These are phyloP conservation scores for Glomus cerebriforme DNA, from an alignment of 192 early-diverging fungal genomes.

Conservation along the genomic window DNA sequence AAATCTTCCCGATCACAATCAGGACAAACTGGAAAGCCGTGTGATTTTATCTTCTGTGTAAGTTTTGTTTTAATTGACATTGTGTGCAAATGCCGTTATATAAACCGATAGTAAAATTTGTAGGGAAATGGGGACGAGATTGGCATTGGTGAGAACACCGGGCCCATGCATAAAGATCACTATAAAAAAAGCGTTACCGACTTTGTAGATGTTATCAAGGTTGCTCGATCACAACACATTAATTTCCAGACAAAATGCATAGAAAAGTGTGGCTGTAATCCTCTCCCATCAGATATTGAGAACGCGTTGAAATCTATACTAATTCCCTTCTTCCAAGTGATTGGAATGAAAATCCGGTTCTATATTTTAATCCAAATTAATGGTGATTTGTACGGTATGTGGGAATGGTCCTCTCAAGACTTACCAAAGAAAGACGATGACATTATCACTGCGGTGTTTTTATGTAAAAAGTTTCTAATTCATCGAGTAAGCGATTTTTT, in stretches of 20 bases:
- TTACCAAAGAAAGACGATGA: background rate
- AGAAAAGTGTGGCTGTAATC: conserved; percentile 13
- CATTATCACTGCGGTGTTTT: background rate
- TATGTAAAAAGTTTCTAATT: background rate
- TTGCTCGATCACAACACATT: conserved; percentile 13
- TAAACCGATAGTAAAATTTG: background rate
- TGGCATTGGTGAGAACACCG: conserved; percentile 25
- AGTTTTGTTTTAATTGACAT: background rate
- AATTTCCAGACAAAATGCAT: background rate
- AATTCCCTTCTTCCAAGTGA: conserved; percentile 31
- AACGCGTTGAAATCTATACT: background rate
- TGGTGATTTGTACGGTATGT: conserved; percentile 16
- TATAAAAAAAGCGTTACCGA: conserved; percentile 1
- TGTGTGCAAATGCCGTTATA: background rate
- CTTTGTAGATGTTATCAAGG: conserved; percentile 21
- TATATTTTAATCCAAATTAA: conserved; percentile 26
- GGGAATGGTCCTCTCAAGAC: background rate
- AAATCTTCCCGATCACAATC: background rate
- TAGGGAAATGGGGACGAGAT: background rate
- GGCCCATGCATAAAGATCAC: conserved; percentile 11
- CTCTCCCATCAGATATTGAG: conserved; percentile 8
- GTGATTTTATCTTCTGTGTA: conserved; percentile 28
- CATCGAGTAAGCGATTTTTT: background rate
- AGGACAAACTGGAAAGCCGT: conserved; percentile 16
- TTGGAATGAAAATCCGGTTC: conserved; percentile 19